Base-by-base conservation (phyloP, 306 rosid species). In the Vigna nakashimae region DNA sequence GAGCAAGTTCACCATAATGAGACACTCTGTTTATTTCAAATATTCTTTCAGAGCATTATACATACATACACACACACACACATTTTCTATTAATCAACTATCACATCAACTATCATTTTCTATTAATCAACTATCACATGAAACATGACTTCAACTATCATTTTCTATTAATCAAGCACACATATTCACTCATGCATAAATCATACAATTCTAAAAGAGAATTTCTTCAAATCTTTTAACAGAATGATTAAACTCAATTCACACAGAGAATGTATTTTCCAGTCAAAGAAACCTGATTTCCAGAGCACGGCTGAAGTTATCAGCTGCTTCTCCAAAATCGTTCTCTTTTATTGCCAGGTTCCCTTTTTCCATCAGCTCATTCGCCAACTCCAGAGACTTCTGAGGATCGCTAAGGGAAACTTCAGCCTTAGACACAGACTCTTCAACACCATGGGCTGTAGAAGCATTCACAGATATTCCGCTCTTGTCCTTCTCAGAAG, bases 251-350 rank as follows among this genome's bases (percentile, higher is more conserved):
- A 65, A 78, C 9, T 70, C 51, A 20, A 32, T 4, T 16, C 4
- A 30, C 6, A 8, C 1, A 4, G 14, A 55, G 3, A 43, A 7
- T 49, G 8, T 36, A 52, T 6, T 71, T n/a, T 8, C 11, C 38
- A 34, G 48, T 36, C 12, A 30, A 70, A 9, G 4, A 75, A 88
- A 95, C 99, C 97, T 92, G 85, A 92, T 95, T 82, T 95, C 99
- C 1, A 95, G 92, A 80, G 94, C 92, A 74, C 97, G 98, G 90
- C 98, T 95, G 74, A 84, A 95, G 88, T 83, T 92, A 30, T 95
- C 98, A 58, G 90, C 84, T 51, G 97, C 98, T 79, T 92, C 97
- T 34, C 10, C 73, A 76, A 66, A 90, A 90, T 95, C 98, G 36
- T 65, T 53, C 16, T 86, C 90, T 50, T 89, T 92, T 78, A 92